Evolutionary conservation across 139 green algal genomes (phyloP).

Genomic region (Eudorina sp.): DNA sequence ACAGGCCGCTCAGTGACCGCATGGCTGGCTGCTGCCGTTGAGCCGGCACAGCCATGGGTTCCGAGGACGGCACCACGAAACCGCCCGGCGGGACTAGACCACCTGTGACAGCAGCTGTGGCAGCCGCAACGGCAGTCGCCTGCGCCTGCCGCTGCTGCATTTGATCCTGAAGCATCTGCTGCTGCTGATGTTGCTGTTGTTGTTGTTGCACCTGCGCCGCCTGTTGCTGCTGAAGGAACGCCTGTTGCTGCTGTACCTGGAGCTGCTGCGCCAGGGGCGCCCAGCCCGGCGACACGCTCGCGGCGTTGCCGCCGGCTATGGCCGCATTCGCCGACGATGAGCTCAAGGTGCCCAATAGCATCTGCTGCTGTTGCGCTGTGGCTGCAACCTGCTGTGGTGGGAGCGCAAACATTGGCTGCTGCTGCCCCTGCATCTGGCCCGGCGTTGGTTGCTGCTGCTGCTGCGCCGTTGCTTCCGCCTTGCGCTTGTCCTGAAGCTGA

Average conservation of each 20-base stretch:
- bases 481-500: neutral
- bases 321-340: neutral
- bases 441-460: neutral
- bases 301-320: neutral
- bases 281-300: neutral
- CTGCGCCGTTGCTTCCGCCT: neutral
- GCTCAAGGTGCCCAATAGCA: neutral
- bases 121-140: neutral
- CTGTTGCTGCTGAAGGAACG: slow-evolving; percentile 2
- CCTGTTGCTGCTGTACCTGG: neutral
- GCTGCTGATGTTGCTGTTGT: neutral
- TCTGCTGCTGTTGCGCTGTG: slow-evolving; percentile 28
- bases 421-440: neutral
- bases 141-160: slow-evolving; percentile 7
- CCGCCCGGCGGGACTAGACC: neutral
- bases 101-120: neutral
- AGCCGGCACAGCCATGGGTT: slow-evolving; percentile 34
- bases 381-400: neutral
- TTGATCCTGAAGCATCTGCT: neutral
- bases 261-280: neutral
- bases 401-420: neutral
- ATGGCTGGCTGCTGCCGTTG: slow-evolving; percentile 14
- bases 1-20: slow-evolving; percentile 4
- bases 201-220: neutral
- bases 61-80: neutral